Base-by-base conservation (phyloP, 768 basidiomycete species). In the Auriculariales sp. region DNA sequence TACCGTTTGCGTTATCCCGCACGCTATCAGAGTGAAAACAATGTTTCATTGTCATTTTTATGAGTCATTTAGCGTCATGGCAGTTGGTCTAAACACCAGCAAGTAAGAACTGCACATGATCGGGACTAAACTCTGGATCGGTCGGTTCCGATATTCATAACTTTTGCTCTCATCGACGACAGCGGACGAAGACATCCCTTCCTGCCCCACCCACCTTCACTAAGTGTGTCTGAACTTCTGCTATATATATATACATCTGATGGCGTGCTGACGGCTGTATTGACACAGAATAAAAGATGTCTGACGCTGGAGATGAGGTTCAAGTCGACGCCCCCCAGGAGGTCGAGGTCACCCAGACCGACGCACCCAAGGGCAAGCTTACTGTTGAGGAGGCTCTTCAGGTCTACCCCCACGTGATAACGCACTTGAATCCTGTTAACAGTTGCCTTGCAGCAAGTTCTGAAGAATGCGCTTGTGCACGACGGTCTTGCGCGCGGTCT, bases 401-500 rank as follows among this genome's bases (percentile, higher is more conserved):
- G 75, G 86, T 85, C 49, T 19, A 68, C 58, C 56, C 3, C 35
- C 35, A 7, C 6, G 5, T 24, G 39, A 10, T 22, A 10, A 24
- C 7, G 22, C 4, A 4, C 7, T 2, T 25, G 19, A 7, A 25
- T 25, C 4, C 19, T 9, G 7, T 25, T 24, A 19, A 11, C n/a
- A 28, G 35, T 47, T 11, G 14, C 25, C 22, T 28, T 66, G 49
- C 64, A 97, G 86, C 85, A 94, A 86, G 94, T 99, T 56, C 74
- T 99, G 78, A 99, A 98, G 79, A 95, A 91, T 63, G 89, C 94
- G 51, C 82, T 99, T 60, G 83, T 92, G 57, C 93, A 97, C 72
- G 94, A 99, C 64, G 93, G 94, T 63, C 91, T 99, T 54, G 90
- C 94, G 53, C 88, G 94, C 56, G 94, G 94, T 68, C 84, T 99